Evolutionary conservation across 1,139 yeast genomes (phyloP).

Genomic region (Suhomyces choctaworum): DNA sequence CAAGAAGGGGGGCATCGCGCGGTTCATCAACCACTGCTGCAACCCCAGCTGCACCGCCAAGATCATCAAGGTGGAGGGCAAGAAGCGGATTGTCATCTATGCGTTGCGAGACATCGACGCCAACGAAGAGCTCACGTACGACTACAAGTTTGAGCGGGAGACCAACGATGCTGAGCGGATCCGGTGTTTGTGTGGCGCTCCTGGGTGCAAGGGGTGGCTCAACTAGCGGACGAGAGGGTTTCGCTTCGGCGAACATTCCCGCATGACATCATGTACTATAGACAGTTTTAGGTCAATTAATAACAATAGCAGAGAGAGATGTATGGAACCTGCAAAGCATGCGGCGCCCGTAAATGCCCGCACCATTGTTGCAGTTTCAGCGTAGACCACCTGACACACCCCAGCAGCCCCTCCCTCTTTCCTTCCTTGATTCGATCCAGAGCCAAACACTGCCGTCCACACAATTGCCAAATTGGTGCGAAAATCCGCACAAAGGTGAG

Average conservation of each 20-base stretch:
- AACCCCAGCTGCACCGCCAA: conserved; percentile 97
- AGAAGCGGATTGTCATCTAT: conserved; percentile 89
- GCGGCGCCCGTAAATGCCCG: too few species aligned
- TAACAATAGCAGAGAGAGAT: too few species aligned
- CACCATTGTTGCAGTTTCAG: too few species aligned
- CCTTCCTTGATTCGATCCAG: too few species aligned
- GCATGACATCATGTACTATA: neutral
- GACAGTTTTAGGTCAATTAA: neutral
- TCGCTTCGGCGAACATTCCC: neutral
- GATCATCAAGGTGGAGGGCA: conserved; percentile 92
- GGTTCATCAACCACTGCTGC: conserved; percentile 96
- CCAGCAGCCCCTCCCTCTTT: too few species aligned
- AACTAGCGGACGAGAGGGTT: conserved; percentile 50
- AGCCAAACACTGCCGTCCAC: too few species aligned
- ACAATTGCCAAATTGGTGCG: too few species aligned
- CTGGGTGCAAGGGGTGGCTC: conserved; percentile 89
- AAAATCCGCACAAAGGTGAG: too few species aligned
- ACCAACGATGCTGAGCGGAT: conserved; percentile 87
- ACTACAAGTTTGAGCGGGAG: conserved; percentile 92
- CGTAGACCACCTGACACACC: too few species aligned
- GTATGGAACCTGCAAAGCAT: too few species aligned
- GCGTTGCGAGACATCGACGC: conserved; percentile 87
- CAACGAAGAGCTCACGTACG: conserved; percentile 92
- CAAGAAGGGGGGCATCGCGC: conserved; percentile 93
- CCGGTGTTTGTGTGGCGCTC: conserved; percentile 92